phyloP scores from a whole-genome alignment of 768 basidiomycete genomes.

The Trichaptum fuscoviolaceum region DNA sequence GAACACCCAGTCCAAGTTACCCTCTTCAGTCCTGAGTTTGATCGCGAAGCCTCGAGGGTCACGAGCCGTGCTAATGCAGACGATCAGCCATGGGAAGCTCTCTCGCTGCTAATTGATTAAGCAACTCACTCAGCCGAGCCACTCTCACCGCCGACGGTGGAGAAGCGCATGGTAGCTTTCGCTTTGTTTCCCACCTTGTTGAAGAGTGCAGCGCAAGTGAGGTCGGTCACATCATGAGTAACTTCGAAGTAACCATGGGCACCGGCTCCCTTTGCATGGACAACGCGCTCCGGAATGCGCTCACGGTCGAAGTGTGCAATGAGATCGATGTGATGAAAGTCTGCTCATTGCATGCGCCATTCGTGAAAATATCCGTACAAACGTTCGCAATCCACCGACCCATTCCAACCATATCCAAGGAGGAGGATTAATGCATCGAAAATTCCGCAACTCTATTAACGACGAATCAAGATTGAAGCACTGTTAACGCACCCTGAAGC shows the following conservation, averaged over 20 bases:
- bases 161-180: conserved; percentile 79
- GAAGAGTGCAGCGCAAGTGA: conserved; percentile 69
- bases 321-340: conserved; percentile 85
- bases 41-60: conserved; percentile 92
- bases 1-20: conserved; percentile 90
- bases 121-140: conserved; percentile 65
- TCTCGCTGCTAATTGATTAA: background rate
- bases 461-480: background rate
- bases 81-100: background rate
- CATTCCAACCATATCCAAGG: too few species aligned
- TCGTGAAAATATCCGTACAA: too few species aligned
- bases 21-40: conserved; percentile 86
- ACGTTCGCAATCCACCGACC: too few species aligned
- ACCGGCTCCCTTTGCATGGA: conserved; percentile 88
- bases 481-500: conserved; percentile 60
- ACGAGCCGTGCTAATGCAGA: conserved; percentile 50
- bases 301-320: conserved; percentile 93
- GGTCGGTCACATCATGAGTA: conserved; percentile 79
- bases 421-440: conserved; percentile 15
- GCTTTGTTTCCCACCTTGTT: conserved; percentile 62
- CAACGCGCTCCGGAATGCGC: conserved; percentile 93
- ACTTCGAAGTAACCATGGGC: conserved; percentile 93
- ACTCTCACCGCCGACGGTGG: conserved; percentile 85
- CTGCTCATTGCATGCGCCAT: conserved; percentile 39
- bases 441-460: background rate